These are phyloP conservation scores for Epipyxis sp. DNA, from an alignment of 108 stramenopile genomes.

Conservation along the genomic window DNA sequence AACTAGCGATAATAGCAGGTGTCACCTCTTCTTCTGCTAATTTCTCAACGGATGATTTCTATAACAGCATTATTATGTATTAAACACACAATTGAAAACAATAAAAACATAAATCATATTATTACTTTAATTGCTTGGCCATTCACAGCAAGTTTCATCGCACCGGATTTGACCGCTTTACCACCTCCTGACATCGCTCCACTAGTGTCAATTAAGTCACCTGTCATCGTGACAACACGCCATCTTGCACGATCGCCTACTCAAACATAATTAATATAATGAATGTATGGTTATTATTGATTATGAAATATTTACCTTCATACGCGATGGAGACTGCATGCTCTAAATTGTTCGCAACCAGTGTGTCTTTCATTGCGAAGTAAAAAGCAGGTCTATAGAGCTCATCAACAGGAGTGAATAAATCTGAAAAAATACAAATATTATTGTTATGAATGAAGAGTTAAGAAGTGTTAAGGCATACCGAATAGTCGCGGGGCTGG, in stretches of 20 bases:
- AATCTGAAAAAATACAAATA: no score
- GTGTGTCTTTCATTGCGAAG: conserved; percentile 86
- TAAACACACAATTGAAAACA: no score
- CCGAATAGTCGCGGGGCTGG: conserved; percentile 55
- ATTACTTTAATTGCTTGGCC: no score
- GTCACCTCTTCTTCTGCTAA: no score
- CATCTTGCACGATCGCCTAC: conserved; percentile 75
- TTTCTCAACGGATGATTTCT: no score
- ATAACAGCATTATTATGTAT: no score
- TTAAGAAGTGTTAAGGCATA: no score
- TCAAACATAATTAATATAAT: no score
- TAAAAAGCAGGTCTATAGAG: conserved; percentile 89
- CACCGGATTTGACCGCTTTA: conserved; percentile 64
- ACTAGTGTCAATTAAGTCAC: conserved; percentile 90
- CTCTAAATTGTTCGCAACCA: conserved; percentile 90
- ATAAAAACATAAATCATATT: no score
- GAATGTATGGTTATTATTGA: neutral
- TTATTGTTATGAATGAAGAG: no score
- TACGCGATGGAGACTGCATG: conserved; percentile 86
- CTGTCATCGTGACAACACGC: conserved; percentile 80
- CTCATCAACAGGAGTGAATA: no score
- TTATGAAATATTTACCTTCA: conserved; percentile 39
- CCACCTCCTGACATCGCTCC: conserved; percentile 99
- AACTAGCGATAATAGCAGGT: no score
- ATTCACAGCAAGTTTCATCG: conserved; percentile 61